Conservation (phyloP, 2,329 filamentous ascomycete genomes). For the Orbilia javanica region DNA sequence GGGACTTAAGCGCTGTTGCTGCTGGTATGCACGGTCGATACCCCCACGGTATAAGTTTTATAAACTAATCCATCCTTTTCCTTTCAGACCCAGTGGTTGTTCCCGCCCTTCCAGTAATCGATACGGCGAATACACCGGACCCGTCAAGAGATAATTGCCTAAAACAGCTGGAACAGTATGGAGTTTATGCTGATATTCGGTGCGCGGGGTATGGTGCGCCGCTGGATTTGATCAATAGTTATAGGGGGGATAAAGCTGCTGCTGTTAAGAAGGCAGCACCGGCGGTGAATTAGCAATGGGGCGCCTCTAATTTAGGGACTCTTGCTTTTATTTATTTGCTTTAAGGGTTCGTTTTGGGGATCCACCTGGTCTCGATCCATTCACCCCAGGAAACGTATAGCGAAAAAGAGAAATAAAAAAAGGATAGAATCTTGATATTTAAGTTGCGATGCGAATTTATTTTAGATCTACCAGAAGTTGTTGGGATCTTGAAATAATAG, state of each 20-base stretch:
- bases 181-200: constrained; percentile 6
- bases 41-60: not conserved
- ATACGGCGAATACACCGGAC: not conserved
- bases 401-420: too few relatives aligned
- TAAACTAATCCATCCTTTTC: not conserved
- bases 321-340: not conserved
- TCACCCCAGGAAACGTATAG: too few relatives aligned
- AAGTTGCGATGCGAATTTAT: too few relatives aligned
- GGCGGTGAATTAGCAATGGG: not conserved
- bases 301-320: too few relatives aligned
- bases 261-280: not conserved
- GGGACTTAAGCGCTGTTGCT: not conserved
- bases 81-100: not conserved
- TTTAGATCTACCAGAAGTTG: too few relatives aligned
- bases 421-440: too few relatives aligned
- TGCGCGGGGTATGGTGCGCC: constrained; percentile 17
- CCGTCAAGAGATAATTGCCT: constrained; percentile 20
- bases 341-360: too few relatives aligned
- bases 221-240: constrained; percentile 33
- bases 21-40: not conserved
- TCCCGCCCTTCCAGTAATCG: not conserved
- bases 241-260: not conserved
- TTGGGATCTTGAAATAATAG: too few relatives aligned
- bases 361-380: too few relatives aligned
- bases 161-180: constrained; percentile 23